Evolutionary conservation across 768 basidiomycete genomes (phyloP), one percentile per base, ranked within the genome.

Genomic region (Brasilioporus rufonigricans): DNA sequence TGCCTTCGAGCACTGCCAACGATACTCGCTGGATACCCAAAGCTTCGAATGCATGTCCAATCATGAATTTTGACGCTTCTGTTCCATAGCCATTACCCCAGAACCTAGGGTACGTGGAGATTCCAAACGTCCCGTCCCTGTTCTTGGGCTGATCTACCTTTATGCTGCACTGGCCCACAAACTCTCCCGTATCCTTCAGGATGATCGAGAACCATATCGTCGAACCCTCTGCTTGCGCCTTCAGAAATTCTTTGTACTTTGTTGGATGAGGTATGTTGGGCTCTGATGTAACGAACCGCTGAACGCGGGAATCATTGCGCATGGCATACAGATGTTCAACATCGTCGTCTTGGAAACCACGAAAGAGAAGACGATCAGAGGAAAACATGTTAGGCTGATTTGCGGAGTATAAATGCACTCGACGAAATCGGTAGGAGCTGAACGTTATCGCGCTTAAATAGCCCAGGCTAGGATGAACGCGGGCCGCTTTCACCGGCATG

Each of bases 11-110:
- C 1, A 71, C 63, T 16, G 10, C 16, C 44, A 73, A 52, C 8
- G 65, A 67, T 3, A 74, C 55, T n/a, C 73, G 61, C 56, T 72
- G 70, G 31, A 72, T 21, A 16, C 60, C 66, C 40, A 71, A 45
- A 27, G 57, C 52, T 32, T 54, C 50, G 27, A 68, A 74, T 1
- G 67, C 67, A 50, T 75, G 62, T 48, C 71, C 70, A 5, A 74
- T 62, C 27, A 71, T 58, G 57, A 72, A 76, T 8, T 53, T 63
- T 14, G 68, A 65, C 5, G 72, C 65, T 49, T 77, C 72, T 39
- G 59, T 68, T 14, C 73, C 71, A 49, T 71, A 74, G 7, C 75
- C 73, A 23, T 68, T 68, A 0, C 63, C 61, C 72, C 72, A 73
- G 53, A 55, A 69, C 64, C 27, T 44, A 35, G 44, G 48, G 32